Conservation (phyloP, 208 protist species). For the Leishmania mexicana region DNA sequence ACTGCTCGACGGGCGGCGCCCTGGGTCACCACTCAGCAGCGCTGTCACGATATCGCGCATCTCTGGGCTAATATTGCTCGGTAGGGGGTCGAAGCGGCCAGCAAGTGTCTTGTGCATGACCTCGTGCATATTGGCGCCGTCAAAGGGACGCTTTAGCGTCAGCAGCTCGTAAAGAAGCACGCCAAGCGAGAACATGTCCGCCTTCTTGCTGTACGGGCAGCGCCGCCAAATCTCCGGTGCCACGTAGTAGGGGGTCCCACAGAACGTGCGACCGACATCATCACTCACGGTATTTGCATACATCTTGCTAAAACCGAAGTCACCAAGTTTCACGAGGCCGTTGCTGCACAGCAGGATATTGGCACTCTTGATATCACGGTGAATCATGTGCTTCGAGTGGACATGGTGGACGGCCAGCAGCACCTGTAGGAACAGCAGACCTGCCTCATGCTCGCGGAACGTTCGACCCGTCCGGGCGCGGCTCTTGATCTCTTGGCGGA, state of each 20-base stretch:
- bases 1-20: conserved; percentile 58
- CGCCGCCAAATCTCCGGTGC: conserved; percentile 92
- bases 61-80: conserved; percentile 53
- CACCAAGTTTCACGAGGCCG: conserved; percentile 83
- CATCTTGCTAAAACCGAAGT: conserved; percentile 86
- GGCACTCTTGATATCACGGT: conserved; percentile 88
- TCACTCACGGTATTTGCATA: conserved; percentile 55
- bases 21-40: conserved; percentile 58
- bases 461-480: conserved; percentile 35
- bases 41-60: conserved; percentile 61
- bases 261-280: conserved; percentile 72
- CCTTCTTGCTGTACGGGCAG: conserved; percentile 93
- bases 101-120: conserved; percentile 77
- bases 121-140: conserved; percentile 71
- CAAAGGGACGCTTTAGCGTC: conserved; percentile 81
- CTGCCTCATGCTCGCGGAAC: conserved; percentile 75
- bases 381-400: conserved; percentile 82
- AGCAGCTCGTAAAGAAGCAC: conserved; percentile 89
- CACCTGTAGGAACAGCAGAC: conserved; percentile 76
- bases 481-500: conserved; percentile 76
- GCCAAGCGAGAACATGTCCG: conserved; percentile 92
- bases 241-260: conserved; percentile 92
- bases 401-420: conserved; percentile 82
- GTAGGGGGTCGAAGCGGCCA: conserved; percentile 56
- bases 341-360: conserved; percentile 85